Evolutionary conservation across 257 asterid species (phyloP), one percentile per base, ranked within the genome.

Genomic region (Solanum bukasovii): DNA sequence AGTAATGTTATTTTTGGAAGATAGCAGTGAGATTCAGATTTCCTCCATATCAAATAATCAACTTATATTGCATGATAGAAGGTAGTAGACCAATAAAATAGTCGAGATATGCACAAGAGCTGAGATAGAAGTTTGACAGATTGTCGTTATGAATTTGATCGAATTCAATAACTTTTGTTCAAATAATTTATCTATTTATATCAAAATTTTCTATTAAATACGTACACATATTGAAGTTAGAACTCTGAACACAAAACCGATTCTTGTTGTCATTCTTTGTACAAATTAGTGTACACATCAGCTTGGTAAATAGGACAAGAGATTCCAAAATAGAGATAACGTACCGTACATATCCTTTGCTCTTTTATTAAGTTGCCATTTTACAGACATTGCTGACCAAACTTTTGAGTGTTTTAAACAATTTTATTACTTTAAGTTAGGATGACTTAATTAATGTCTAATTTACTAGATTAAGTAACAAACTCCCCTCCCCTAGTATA

Each of bases 331-430:
- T 42, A 46, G 84, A 78, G 63, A 42, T 78, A 42, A 78, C 84
- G 49, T 78, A 25, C 65, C 13, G 38, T 78, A 78, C 63, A 25
- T 78, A 78, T 46, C 35, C 16, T 40, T 4, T 6, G 13, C 1
- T 40, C 23, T 78, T 77, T 40, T 13, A 10, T 40, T n/a, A 21
- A 78, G 63, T 4, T 44, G 56, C 65, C 65, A 78, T 44, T 78
- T 78, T 42, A 78, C 59, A 77, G 84, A 75, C 33, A 42, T 78
- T 42, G 37, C 25, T 78, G 84, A 78, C 65, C 65, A 25, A 3
- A 42, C 27, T n/a, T 79, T 38, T 81, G 84, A 27, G 18, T 27
- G 6, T 21, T 81, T 23, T 27, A 27, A 2, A 46, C 6, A 25
- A 46, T 27, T 27, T 23, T 29, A 14, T 44, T 44, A 46, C 25